Base-by-base conservation (phyloP, 2,329 filamentous ascomycete genomes). In the Cytospora paraplurivora region DNA sequence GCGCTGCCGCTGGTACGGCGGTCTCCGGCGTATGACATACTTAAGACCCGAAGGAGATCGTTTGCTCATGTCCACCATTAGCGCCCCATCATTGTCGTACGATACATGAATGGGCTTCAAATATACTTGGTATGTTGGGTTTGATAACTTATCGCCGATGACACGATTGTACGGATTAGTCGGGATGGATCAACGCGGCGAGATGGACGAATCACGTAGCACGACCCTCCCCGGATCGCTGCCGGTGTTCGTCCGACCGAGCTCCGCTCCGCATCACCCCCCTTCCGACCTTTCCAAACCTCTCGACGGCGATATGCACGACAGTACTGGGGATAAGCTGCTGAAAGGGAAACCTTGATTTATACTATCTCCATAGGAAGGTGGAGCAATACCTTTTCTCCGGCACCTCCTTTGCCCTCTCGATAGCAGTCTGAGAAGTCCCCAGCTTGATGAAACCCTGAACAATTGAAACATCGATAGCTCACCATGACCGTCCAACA, bases 11-110 rank as follows among this genome's bases (percentile, higher is more conserved):
- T 52, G 41, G 33, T 4, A 52, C 51, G 62, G 57, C 47, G 53
- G 47, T 3, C 35, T 21, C 32, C 15, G 17, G 44, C 59, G 59
- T 65, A 56, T 21, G 63, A 44, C 63, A 64, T 62, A 32, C 7
- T 27, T 4, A 27, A 27, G 27, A 27, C 27, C 2, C 27, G 27
- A 27, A 27, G 27, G 27, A 27, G 27, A 27, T 27, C 27, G 27
- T 27, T 27, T 27, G 27, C 27, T 27, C 27, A 27, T 27, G 27
- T 27, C 27, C 27, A 27, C 27, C 27, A 27, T 27, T 27, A 27
- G 27, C 27, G 4, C 27, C 27, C 27, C 27, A 27, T 27, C 27
- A 27, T 27, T 27, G 27, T 27, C 27, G 27, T 27, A 27, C 27
- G 4, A 27, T 4, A 2, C 27, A 27, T 27, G 27, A 27, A 27